Conservation (phyloP, 768 basidiomycete genomes). For the Nidularia pulvinata region DNA sequence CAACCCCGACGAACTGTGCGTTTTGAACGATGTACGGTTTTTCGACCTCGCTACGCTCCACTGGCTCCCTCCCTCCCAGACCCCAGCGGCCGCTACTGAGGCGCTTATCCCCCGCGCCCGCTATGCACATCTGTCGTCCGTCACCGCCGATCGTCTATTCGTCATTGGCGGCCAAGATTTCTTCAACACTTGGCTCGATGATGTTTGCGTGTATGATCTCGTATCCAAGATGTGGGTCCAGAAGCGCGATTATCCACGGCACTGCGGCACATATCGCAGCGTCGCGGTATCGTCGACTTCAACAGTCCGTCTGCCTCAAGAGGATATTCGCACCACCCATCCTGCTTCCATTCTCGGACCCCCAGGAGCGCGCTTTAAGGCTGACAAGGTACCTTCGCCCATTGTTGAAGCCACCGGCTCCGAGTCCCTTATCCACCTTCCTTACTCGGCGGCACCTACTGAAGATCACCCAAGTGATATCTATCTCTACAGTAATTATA, state of each 20-base stretch:
- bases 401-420: conserved; percentile 52
- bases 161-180: conserved; percentile 97
- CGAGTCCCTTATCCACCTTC: conserved; percentile 66
- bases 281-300: conserved; percentile 80
- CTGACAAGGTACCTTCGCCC: conserved; percentile 35
- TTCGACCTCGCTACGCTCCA: conserved; percentile 71
- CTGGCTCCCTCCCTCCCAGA: conserved; percentile 63
- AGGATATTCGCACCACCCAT: conserved; percentile 46
- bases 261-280: conserved; percentile 95
- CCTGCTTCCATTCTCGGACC: conserved; percentile 45
- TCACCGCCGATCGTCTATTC: conserved; percentile 82
- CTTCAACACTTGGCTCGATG: conserved; percentile 91
- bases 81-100: conserved; percentile 33
- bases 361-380: conserved; percentile 58
- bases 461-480: conserved; percentile 85
- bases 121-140: conserved; percentile 92
- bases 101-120: conserved; percentile 75
- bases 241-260: conserved; percentile 80
- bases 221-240: conserved; percentile 74
- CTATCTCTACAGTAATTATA: conserved; percentile 95
- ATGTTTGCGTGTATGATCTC: conserved; percentile 90
- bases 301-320: conserved; percentile 68
- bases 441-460: conserved; percentile 73
- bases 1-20: conserved; percentile 81
- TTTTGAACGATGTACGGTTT: conserved; percentile 91